Conservation (phyloP, 108 stramenopile genomes). For the Stephanodiscus minutulus region DNA sequence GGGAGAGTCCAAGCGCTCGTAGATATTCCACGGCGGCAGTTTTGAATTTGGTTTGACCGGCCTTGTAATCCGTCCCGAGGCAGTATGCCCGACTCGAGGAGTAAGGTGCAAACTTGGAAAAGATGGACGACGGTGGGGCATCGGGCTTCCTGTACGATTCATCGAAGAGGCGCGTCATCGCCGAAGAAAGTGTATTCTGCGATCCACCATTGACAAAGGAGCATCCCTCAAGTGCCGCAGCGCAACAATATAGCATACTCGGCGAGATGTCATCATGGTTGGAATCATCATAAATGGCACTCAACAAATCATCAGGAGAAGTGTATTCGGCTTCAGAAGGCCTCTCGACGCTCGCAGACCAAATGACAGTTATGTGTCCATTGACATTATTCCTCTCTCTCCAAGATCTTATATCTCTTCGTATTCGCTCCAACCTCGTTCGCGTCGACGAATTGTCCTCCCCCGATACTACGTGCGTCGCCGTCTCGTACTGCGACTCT, state of each 20-base stretch:
- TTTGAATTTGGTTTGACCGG: constrained; percentile 90
- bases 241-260: constrained; percentile 80
- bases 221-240: constrained; percentile 82
- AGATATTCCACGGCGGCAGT: constrained; percentile 87
- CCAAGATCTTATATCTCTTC: constrained; percentile 75
- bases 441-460: constrained; percentile 39
- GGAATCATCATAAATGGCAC: constrained; percentile 49
- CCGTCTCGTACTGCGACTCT: constrained; percentile 60
- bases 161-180: constrained; percentile 61
- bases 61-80: constrained; percentile 88
- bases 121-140: constrained; percentile 19
- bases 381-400: constrained; percentile 53
- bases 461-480: constrained; percentile 54
- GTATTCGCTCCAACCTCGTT: constrained; percentile 67
- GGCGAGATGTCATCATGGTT: constrained; percentile 72
- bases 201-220: constrained; percentile 88
- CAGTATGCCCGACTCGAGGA: constrained; percentile 54
- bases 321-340: constrained; percentile 53
- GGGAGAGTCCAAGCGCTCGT: constrained; percentile 70
- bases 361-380: constrained; percentile 83
- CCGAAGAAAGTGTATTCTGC: constrained; percentile 77
- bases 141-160: constrained; percentile 40
- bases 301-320: constrained; percentile 57
- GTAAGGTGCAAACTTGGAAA: constrained; percentile 45
- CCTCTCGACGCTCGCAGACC: constrained; percentile 75